Evolutionary conservation across 2,329 filamentous ascomycete species (phyloP).

Genomic region (Colletotrichum plurivorum): DNA sequence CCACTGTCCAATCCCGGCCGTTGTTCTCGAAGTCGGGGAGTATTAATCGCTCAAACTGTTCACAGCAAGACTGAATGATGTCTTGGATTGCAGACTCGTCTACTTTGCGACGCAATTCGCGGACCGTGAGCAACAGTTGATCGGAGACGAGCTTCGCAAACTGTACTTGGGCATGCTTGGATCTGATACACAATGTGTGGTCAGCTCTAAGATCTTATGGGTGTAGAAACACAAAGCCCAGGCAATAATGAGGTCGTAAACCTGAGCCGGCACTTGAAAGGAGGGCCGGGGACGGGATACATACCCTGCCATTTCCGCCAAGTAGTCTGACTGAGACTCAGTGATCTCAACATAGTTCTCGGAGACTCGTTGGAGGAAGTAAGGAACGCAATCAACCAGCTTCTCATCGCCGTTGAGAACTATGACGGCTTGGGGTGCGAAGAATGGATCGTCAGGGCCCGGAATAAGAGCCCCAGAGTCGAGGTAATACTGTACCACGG

Average conservation of each 20-base stretch:
- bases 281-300: background rate
- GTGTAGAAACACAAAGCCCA: background rate
- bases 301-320: constrained; percentile 2
- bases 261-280: too few relatives aligned
- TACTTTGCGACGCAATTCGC: constrained; percentile 10
- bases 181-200: background rate
- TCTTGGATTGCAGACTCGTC: background rate
- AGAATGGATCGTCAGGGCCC: background rate
- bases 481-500: constrained; percentile 13
- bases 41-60: background rate
- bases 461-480: background rate
- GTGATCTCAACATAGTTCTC: background rate
- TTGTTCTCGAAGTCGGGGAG: constrained; percentile 16
- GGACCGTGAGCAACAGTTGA: background rate
- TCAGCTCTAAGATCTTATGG: background rate
- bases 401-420: background rate
- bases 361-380: background rate
- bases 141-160: constrained; percentile 9
- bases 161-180: constrained; percentile 1
- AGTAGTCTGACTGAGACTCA: background rate
- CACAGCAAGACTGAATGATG: constrained; percentile 11
- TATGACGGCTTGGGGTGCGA: background rate
- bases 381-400: background rate
- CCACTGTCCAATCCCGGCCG: constrained; percentile 1
- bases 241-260: background rate